phyloP scores from a whole-genome alignment of 352 stramenopile genomes.

The Globisporangium paroecandrum region DNA sequence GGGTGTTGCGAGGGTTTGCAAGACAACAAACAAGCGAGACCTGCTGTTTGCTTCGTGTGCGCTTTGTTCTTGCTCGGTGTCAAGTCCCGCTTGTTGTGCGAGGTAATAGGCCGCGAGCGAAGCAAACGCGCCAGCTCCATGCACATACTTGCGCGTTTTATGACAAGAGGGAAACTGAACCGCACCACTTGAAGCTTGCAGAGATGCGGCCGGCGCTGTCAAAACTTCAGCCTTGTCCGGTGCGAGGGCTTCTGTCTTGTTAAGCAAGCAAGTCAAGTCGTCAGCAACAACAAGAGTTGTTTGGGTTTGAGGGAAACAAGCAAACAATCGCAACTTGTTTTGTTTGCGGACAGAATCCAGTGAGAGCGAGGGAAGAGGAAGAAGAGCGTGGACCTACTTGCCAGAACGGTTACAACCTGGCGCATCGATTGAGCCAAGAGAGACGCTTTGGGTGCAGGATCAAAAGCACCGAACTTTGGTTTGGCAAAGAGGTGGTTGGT shows the following conservation, averaged over 20 bases:
- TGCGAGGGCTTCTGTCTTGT: not conserved
- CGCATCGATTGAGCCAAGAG: not conserved
- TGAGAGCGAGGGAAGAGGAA: too few relatives aligned
- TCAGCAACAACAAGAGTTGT: too few relatives aligned
- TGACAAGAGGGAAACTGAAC: slow-evolving; percentile 1
- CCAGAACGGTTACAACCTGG: too few relatives aligned
- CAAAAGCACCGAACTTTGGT: not conserved
- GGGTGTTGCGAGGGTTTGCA: not conserved
- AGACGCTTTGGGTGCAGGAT: not conserved
- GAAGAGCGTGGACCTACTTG: too few relatives aligned
- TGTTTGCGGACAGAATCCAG: too few relatives aligned
- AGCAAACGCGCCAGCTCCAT: not conserved
- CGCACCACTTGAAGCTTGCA: slow-evolving; percentile 5
- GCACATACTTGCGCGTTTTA: not conserved
- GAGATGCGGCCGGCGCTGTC: slow-evolving; percentile 9
- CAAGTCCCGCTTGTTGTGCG: not conserved
- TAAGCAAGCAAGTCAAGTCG: not conserved
- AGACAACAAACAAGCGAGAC: not conserved
- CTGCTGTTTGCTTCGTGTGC: not conserved
- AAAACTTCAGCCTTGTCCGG: slow-evolving; percentile 9
- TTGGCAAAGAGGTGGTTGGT: not conserved
- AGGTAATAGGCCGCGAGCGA: too few relatives aligned
- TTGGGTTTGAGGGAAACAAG: too few relatives aligned
- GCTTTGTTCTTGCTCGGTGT: not conserved
- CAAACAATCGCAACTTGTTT: too few relatives aligned